These are phyloP conservation scores for Ettlia oleoabundans DNA, from an alignment of 139 green algal species.

Conservation along the genomic window DNA sequence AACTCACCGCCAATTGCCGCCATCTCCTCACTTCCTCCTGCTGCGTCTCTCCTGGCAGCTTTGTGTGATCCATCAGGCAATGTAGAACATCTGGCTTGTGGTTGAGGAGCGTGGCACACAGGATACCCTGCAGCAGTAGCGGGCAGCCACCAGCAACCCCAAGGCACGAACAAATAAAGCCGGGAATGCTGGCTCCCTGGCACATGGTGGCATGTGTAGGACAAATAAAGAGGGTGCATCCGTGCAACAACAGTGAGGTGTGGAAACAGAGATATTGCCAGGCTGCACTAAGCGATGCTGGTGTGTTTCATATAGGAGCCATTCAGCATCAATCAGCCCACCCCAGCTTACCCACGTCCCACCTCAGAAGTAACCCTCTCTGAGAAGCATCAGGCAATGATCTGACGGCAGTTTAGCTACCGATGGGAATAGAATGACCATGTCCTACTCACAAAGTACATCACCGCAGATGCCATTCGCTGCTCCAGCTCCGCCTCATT, in stretches of 20 bases:
- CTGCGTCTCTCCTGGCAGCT: conserved; percentile 5
- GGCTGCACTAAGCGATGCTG: too few relatives aligned
- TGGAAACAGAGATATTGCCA: too few relatives aligned
- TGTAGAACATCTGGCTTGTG: neutral
- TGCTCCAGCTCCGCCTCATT: neutral
- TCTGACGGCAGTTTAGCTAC: neutral
- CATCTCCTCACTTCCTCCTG: neutral
- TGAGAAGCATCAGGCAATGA: too few relatives aligned
- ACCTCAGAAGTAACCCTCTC: too few relatives aligned
- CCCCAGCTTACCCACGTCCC: too few relatives aligned
- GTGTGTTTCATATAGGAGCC: too few relatives aligned
- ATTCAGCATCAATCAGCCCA: too few relatives aligned
- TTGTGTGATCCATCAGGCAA: neutral
- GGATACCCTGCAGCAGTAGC: conserved; percentile 2
- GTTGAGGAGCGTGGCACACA: neutral
- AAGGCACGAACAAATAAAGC: neutral
- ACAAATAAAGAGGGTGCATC: too few relatives aligned
- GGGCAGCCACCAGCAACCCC: neutral
- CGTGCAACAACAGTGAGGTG: too few relatives aligned
- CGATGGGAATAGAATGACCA: neutral
- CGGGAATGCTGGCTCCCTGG: neutral
- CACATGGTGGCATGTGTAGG: neutral
- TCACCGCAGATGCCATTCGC: neutral
- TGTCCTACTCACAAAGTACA: conserved; percentile 5
- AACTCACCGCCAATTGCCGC: conserved; percentile 8